Percentiles rank a stretch among this genome's conserved stretches.
These are phyloP conservation scores for Ceratocystiopsis sp. DNA, from an alignment of 2,329 filamentous ascomycete species.

Conservation along the genomic window DNA sequence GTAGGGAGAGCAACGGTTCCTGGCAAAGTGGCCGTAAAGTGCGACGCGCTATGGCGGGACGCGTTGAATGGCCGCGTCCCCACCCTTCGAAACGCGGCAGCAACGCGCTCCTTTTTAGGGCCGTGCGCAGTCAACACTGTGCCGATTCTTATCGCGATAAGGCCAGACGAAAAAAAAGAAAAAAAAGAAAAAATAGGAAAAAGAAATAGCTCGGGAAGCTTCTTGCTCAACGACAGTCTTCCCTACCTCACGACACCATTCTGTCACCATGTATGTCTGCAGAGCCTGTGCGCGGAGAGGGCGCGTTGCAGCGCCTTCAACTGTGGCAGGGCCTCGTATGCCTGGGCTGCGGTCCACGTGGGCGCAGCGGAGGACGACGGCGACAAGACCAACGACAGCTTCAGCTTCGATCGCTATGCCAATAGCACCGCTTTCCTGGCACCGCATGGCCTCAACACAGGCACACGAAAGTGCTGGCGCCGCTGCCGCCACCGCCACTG, in stretches of 20 bases:
- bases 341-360: neutral
- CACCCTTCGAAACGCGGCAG: neutral
- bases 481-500: no score
- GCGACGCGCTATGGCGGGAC: slow-evolving; percentile 1
- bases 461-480: no score
- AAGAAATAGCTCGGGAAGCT: neutral
- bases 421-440: no score
- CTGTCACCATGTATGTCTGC: slow-evolving; percentile 21
- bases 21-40: neutral
- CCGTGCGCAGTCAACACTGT: neutral
- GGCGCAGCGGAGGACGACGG: neutral
- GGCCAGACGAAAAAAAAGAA: neutral
- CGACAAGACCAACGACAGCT: neutral
- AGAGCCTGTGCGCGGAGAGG: slow-evolving; percentile 15
- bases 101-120: neutral
- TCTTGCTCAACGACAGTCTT: no score
- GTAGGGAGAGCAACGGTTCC: no score
- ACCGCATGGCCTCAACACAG: no score
- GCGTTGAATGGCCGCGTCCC: neutral
- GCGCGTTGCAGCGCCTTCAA: no score
- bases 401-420: neutral
- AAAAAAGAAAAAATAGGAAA: neutral
- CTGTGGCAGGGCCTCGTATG: no score
- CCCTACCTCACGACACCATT: neutral
- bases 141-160: slow-evolving; percentile 4